phyloP scores from a whole-genome alignment of 768 basidiomycete species.

The Serendipita sp. region DNA sequence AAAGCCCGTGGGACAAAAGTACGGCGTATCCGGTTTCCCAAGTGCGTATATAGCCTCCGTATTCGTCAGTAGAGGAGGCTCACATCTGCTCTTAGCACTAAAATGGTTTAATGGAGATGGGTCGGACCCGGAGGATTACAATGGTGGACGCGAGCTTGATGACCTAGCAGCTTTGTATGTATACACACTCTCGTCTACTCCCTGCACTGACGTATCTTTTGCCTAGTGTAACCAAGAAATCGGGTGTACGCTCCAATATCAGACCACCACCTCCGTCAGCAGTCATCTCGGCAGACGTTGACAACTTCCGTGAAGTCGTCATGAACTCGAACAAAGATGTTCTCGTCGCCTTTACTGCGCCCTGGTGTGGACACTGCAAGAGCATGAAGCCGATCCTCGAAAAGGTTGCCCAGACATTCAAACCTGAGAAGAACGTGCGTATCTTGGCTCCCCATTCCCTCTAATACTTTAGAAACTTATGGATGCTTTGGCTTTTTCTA shows the following conservation, averaged over 20 bases:
- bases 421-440: conserved; percentile 55
- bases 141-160: conserved; percentile 68
- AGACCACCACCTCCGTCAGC: conserved; percentile 69
- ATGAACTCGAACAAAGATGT: conserved; percentile 62
- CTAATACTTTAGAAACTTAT: neutral
- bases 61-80: neutral
- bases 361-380: conserved; percentile 96
- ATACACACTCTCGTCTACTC: neutral
- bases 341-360: conserved; percentile 69
- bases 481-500: conserved; percentile 17
- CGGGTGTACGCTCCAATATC: conserved; percentile 75
- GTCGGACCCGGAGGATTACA: conserved; percentile 45
- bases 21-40: conserved; percentile 70
- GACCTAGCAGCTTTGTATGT: conserved; percentile 59
- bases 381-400: conserved; percentile 75
- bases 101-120: conserved; percentile 80
- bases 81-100: conserved; percentile 36
- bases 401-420: conserved; percentile 67
- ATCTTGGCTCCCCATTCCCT: no score
- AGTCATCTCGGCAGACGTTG: conserved; percentile 46
- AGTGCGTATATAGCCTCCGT: conserved; percentile 44
- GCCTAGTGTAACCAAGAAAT: conserved; percentile 51
- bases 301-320: conserved; percentile 64
- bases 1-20: conserved; percentile 53
- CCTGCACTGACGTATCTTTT: neutral